A percentile compares a stretch with the other conserved stretches of the same genome.
These are phyloP conservation scores for Suillus placidus DNA, from an alignment of 768 basidiomycete genomes.

Conservation along the genomic window DNA sequence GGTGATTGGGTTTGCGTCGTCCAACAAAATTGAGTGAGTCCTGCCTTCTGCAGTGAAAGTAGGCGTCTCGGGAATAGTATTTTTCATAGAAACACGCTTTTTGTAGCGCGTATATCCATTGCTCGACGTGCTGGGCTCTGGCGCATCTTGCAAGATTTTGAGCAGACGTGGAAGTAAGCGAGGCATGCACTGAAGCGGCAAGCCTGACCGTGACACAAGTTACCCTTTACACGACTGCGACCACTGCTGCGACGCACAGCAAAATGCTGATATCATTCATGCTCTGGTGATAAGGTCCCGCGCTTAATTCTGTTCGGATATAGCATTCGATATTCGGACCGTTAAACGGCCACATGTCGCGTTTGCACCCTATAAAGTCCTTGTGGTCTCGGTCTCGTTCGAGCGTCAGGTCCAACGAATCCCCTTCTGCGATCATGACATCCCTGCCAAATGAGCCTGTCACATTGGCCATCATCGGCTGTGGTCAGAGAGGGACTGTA, in stretches of 20 bases:
- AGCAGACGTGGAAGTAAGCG: constrained; percentile 72
- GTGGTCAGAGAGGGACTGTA: constrained; percentile 82
- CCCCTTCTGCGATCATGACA: constrained; percentile 19
- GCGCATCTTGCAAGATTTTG: constrained; percentile 38
- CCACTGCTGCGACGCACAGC: background rate
- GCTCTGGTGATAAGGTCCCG: background rate
- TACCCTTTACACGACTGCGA: background rate
- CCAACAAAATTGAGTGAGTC: constrained; percentile 63
- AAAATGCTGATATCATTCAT: background rate
- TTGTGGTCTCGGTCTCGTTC: constrained; percentile 39
- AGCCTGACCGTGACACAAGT: background rate
- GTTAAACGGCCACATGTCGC: constrained; percentile 11
- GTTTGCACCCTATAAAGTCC: constrained; percentile 34
- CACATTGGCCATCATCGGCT: constrained; percentile 79
- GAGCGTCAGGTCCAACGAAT: constrained; percentile 28
- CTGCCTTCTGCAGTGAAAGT: constrained; percentile 48
- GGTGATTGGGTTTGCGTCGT: constrained; percentile 56
- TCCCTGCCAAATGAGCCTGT: constrained; percentile 41
- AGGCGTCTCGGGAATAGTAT: constrained; percentile 40
- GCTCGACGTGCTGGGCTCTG: constrained; percentile 23
- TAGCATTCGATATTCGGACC: background rate
- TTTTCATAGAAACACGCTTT: constrained; percentile 38
- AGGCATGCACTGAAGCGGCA: constrained; percentile 48
- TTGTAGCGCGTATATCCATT: constrained; percentile 14
- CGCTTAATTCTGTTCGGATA: background rate